Conservation (phyloP, 1,139 yeast species). For the Yamadazyma trypodendri region DNA sequence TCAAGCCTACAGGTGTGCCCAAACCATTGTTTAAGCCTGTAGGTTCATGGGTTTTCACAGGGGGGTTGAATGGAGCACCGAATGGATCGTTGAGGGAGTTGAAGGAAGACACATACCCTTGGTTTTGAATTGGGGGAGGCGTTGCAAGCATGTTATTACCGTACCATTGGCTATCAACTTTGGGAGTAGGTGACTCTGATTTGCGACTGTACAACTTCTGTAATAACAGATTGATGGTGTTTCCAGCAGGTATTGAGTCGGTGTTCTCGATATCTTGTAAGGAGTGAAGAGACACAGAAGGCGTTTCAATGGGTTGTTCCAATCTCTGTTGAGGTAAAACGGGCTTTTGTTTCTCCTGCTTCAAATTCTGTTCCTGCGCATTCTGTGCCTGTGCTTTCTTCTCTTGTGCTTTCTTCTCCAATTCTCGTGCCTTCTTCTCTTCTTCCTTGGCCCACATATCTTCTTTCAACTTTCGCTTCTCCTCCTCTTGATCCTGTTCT, state of each 20-base stretch:
- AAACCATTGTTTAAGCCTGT: slow-evolving; percentile 8
- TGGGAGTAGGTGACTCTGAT: slow-evolving; percentile 14
- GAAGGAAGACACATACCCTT: slow-evolving; percentile 4
- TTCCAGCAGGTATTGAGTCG: not conserved
- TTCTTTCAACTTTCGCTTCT: slow-evolving; percentile 41
- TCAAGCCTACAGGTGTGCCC: no score
- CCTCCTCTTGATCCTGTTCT: slow-evolving; percentile 43
- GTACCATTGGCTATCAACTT: slow-evolving; percentile 11
- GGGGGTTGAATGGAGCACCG: slow-evolving; percentile 5
- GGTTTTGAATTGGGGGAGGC: slow-evolving; percentile 7
- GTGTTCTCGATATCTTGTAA: not conserved
- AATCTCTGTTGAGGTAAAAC: not conserved
- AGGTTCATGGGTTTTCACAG: slow-evolving; percentile 4
- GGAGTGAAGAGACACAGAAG: no score
- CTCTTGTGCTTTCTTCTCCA: slow-evolving; percentile 26
- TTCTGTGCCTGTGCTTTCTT: slow-evolving; percentile 1
- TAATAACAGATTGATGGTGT: slow-evolving; percentile 8
- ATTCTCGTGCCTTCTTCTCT: slow-evolving; percentile 49
- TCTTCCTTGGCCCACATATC: slow-evolving; percentile 18
- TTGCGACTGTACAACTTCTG: slow-evolving; percentile 10
- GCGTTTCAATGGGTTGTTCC: not conserved
- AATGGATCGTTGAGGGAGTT: slow-evolving; percentile 8
- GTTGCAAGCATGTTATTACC: not conserved
- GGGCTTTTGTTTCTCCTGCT: not conserved
- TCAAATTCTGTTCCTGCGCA: not conserved